phyloP scores from a whole-genome alignment of 345 rosid genomes.

The Rhizophora apiculata region DNA sequence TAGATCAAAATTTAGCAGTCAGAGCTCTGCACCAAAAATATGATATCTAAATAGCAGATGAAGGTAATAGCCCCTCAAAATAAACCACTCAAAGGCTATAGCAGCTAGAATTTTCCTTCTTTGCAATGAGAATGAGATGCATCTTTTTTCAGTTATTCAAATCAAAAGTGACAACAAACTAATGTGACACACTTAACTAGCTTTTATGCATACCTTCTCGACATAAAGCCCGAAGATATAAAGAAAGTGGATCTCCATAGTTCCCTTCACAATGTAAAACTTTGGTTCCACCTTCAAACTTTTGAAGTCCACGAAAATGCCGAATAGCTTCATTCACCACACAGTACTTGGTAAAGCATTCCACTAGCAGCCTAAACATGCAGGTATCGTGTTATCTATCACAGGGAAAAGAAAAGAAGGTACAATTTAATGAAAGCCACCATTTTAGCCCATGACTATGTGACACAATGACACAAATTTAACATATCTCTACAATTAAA shows the following conservation, averaged over 20 bases:
- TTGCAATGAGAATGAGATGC: too few relatives aligned
- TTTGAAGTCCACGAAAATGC: constrained; percentile 83
- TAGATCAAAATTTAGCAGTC: constrained; percentile 3
- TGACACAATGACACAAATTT: neutral
- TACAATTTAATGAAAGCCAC: neutral
- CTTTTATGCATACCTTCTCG: constrained; percentile 72
- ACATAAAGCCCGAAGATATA: constrained; percentile 91
- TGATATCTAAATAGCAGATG: neutral
- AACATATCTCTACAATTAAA: neutral
- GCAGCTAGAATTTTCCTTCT: too few relatives aligned
- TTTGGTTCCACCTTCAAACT: constrained; percentile 77
- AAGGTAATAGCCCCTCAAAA: neutral
- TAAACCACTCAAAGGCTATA: too few relatives aligned
- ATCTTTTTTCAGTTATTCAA: too few relatives aligned
- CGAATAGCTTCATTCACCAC: constrained; percentile 87
- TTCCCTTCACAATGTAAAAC: constrained; percentile 71
- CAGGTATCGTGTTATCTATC: constrained; percentile 20
- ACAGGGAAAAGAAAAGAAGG: constrained; percentile 4
- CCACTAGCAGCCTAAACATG: constrained; percentile 76
- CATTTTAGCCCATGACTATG: neutral
- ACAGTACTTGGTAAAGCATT: constrained; percentile 89
- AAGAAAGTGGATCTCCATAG: constrained; percentile 87
- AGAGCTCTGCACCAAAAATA: neutral
- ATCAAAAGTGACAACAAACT: too few relatives aligned
- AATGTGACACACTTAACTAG: neutral